Percentiles rank a stretch among this genome's conserved stretches.
phyloP scores from a whole-genome alignment of 2,329 filamentous ascomycete species.

The Pseudocercospora crystallina region DNA sequence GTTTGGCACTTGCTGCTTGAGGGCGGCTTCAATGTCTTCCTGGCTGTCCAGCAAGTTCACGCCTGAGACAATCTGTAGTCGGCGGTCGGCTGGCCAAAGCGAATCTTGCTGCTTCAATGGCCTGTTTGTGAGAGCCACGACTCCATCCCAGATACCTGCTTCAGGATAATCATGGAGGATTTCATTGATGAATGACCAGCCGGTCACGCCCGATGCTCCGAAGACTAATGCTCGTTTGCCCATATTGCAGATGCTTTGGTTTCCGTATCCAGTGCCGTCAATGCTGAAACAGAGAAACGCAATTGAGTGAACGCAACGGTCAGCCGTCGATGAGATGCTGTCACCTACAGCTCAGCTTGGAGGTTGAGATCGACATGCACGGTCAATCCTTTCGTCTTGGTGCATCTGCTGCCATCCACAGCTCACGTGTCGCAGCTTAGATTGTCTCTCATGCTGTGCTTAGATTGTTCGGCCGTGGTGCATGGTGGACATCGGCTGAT shows the following conservation, averaged over 20 bases:
- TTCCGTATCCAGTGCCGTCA: too few species aligned
- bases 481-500: too few species aligned
- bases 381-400: too few species aligned
- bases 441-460: too few species aligned
- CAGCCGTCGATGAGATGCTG: too few species aligned
- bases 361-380: too few species aligned
- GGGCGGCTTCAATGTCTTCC: constrained; percentile 38
- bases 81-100: constrained; percentile 42
- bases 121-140: constrained; percentile 51
- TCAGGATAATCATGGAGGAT: constrained; percentile 48
- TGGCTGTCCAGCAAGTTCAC: constrained; percentile 45
- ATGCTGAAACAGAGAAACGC: too few species aligned
- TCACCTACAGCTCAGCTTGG: too few species aligned
- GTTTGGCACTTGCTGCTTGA: constrained; percentile 37
- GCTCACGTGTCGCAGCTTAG: too few species aligned
- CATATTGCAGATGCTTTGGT: constrained; percentile 1
- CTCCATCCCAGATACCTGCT: constrained; percentile 43
- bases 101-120: constrained; percentile 38
- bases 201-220: constrained; percentile 49
- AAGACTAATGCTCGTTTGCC: constrained; percentile 29
- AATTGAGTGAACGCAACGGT: too few species aligned
- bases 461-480: too few species aligned
- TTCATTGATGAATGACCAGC: constrained; percentile 51
- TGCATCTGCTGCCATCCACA: too few species aligned
- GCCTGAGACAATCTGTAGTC: constrained; percentile 45